phyloP scores from a whole-genome alignment of 2,329 filamentous ascomycete genomes.

The Diplocarpon rosae region DNA sequence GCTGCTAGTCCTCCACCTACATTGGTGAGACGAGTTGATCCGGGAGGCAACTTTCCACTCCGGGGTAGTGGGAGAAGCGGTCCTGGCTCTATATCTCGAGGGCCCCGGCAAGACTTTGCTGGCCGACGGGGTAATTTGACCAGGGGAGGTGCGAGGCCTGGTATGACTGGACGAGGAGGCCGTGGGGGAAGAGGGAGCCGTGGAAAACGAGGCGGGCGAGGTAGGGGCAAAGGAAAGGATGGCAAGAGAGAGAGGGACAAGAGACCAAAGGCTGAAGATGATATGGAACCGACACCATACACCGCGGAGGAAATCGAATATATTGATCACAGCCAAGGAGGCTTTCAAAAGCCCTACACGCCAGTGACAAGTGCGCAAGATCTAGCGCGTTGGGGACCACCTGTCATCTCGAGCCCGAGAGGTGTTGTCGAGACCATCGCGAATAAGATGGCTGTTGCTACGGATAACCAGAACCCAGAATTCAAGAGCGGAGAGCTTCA shows the following conservation, averaged over 20 bases:
- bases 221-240: slow-evolving; percentile 10
- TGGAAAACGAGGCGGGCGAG: slow-evolving; percentile 34
- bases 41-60: neutral
- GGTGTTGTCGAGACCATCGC: slow-evolving; percentile 19
- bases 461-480: slow-evolving; percentile 12
- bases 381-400: slow-evolving; percentile 16
- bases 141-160: slow-evolving; percentile 22
- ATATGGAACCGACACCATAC: slow-evolving; percentile 9
- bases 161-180: no score
- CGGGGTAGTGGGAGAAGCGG: neutral
- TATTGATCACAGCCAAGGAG: slow-evolving; percentile 15
- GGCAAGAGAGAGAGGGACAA: slow-evolving; percentile 26
- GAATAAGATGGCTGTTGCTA: slow-evolving; percentile 22
- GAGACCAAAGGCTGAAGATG: slow-evolving; percentile 27
- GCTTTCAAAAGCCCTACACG: slow-evolving; percentile 18
- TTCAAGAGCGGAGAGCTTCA: slow-evolving; percentile 11
- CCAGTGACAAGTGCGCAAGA: slow-evolving; percentile 18
- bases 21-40: slow-evolving; percentile 13
- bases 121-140: slow-evolving; percentile 4
- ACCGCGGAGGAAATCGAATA: slow-evolving; percentile 19
- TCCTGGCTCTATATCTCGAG: neutral
- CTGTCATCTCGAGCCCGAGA: slow-evolving; percentile 17
- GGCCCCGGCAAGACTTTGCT: neutral
- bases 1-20: slow-evolving; percentile 23
- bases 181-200: slow-evolving; percentile 14